phyloP scores from a whole-genome alignment of 768 basidiomycete genomes.

The Trametes cinnabarina region DNA sequence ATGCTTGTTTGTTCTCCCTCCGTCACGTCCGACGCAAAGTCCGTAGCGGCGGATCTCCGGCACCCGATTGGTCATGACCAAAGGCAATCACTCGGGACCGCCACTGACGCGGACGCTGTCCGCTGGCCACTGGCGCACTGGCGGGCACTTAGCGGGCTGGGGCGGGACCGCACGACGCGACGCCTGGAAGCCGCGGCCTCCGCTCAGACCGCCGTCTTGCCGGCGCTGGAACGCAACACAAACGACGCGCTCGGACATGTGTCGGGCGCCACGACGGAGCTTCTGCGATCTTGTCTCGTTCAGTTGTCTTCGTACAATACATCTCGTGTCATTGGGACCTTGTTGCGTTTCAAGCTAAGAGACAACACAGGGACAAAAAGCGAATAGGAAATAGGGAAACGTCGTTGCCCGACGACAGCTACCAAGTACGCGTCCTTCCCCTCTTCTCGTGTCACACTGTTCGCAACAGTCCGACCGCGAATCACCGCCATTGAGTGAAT shows the following conservation, averaged over 20 bases:
- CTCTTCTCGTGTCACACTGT: not conserved
- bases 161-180: too few relatives aligned
- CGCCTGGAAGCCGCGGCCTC: too few relatives aligned
- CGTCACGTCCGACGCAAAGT: not conserved
- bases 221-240: not conserved
- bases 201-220: not conserved
- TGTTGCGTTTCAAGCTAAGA: slow-evolving; percentile 4
- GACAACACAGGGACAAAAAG: slow-evolving; percentile 1
- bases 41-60: slow-evolving; percentile 5
- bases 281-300: not conserved
- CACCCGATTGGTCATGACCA: not conserved
- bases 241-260: not conserved
- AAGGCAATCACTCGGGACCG: slow-evolving; percentile 6
- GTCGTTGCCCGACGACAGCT: slow-evolving; percentile 8
- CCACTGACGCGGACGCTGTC: slow-evolving; percentile 1
- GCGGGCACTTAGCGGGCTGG: too few relatives aligned
- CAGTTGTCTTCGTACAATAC: slow-evolving; percentile 8
- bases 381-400: slow-evolving; percentile 7
- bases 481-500: not conserved
- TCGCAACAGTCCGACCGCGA: not conserved
- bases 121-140: too few relatives aligned
- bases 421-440: slow-evolving; percentile 12
- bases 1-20: slow-evolving; percentile 1
- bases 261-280: not conserved
- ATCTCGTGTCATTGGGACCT: slow-evolving; percentile 15